Base-by-base conservation (phyloP, 2,329 filamentous ascomycete genomes). In the Penicillium sp. region DNA sequence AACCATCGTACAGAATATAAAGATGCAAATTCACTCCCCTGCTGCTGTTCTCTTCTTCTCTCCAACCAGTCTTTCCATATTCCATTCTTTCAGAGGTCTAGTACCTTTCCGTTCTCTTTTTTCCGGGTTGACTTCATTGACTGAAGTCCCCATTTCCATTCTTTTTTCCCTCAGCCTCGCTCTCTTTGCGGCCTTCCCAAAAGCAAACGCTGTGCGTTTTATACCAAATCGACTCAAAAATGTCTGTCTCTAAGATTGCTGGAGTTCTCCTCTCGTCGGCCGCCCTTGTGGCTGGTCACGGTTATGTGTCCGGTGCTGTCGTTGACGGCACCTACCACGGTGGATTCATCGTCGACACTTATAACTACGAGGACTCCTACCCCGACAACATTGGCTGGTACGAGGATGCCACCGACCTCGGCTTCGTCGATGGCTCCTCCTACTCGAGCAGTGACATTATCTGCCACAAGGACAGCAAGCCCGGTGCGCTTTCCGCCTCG, bases 401-500 rank as follows among this genome's bases (percentile, higher is more conserved):
- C 14, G 79, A 78, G 42, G 68, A 75, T 5, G 77, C 77, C 45
- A 76, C 79, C 33, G 81, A 84, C 64, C 76, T 81, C 59, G 83
- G 83, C 26, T 86, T 79, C 66, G 73, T 86, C 53, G 69, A 77
- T 14, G 77, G 77, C 1, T 63, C 67, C 36, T 71, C 72, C 54
- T 86, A 83, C 71, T 67, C 70, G 21, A 67, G 69, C 28, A 55
- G 77, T 29, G 77, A 86, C 65, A 86, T 87, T 60, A 83, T 85
- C 73, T 87, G 85, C 77, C 86, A 89, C 77, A 78, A 78, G 68
- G 72, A 73, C 39, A 84, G 81, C 26, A 76, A 77, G 26, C 77
- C 79, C n/a, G 82, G 79, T 34, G 63, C 72, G 14, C 74, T 78
- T 53, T 76, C 79, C 58, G 83, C 81, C 16, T 74, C 79, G n/a